Conservation (phyloP, 176 grass and related monocot species). For the Chrysopogon serrulatus region DNA sequence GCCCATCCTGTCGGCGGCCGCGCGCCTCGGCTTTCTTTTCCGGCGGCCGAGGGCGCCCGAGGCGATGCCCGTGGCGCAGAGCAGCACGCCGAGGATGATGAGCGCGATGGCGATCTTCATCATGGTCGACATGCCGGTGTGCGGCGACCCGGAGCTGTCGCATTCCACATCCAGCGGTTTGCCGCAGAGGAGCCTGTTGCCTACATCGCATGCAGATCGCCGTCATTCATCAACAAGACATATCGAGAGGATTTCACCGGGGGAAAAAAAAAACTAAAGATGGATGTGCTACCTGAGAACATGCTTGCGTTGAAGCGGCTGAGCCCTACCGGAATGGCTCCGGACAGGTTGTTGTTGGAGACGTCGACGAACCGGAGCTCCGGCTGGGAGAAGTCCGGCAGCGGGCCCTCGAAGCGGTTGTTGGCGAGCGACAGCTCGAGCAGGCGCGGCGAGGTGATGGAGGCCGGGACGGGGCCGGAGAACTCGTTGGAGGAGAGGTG, state of each 20-base stretch:
- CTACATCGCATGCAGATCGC: conserved; percentile 18
- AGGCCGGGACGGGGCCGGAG: conserved; percentile 50
- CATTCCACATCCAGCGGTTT: conserved; percentile 47
- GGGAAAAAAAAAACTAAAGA: too few species aligned
- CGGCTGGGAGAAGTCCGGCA: conserved; percentile 61
- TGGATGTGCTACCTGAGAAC: conserved; percentile 41
- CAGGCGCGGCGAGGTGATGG: conserved; percentile 62
- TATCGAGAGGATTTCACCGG: too few species aligned
- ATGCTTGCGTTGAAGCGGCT: conserved; percentile 50
- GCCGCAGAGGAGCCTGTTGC: conserved; percentile 71
- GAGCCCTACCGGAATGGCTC: conserved; percentile 55
- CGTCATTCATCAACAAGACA: neutral
- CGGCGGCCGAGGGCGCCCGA: conserved; percentile 4
- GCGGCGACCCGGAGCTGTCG: neutral
- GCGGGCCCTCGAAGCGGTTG: conserved; percentile 52
- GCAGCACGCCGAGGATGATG: conserved; percentile 33
- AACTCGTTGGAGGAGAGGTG: conserved; percentile 59
- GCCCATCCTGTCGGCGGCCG: neutral
- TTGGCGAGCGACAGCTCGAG: conserved; percentile 54
- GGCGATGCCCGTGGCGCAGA: neutral
- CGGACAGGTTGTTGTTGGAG: conserved; percentile 69
- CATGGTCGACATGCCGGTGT: neutral
- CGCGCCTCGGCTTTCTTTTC: neutral
- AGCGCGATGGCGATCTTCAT: conserved; percentile 16
- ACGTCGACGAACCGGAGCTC: conserved; percentile 60